Evolutionary conservation across 441 rosid species (phyloP).

Genomic region (Mallotus japonicus): DNA sequence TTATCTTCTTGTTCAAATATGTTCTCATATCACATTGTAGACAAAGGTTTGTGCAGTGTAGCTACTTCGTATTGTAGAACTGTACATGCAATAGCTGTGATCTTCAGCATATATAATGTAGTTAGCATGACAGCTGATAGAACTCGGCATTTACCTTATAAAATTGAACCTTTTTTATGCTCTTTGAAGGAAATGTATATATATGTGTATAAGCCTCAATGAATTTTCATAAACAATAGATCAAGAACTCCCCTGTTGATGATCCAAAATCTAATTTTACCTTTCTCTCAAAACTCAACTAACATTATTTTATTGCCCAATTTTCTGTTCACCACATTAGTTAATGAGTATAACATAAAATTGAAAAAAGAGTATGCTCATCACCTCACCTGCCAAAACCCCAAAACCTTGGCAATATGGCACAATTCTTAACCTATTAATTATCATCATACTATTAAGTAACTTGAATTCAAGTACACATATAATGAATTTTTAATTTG

Average conservation of each 20-base stretch:
- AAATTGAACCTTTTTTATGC: too few species aligned
- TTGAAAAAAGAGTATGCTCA: background rate
- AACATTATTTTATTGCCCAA: background rate
- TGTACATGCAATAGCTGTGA: background rate
- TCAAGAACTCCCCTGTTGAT: background rate
- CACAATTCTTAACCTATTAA: background rate
- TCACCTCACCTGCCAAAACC: background rate
- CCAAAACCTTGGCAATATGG: background rate
- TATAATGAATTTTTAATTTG: background rate
- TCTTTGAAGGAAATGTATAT: too few species aligned
- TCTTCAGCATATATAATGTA: background rate
- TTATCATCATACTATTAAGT: too few species aligned
- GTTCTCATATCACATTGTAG: background rate
- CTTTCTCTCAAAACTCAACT: background rate
- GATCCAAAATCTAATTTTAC: background rate
- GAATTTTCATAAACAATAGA: background rate
- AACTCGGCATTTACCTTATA: too few species aligned
- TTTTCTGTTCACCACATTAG: background rate
- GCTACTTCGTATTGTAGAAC: background rate
- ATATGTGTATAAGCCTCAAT: too few species aligned
- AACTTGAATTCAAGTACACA: background rate
- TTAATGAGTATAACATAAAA: background rate
- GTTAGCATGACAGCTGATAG: background rate
- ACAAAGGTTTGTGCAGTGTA: background rate
- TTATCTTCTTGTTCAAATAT: background rate